Evolutionary conservation across 2,329 filamentous ascomycete species (phyloP), one percentile per base, ranked within the genome.

Genomic region (Sporothrix pseudoabietina): DNA sequence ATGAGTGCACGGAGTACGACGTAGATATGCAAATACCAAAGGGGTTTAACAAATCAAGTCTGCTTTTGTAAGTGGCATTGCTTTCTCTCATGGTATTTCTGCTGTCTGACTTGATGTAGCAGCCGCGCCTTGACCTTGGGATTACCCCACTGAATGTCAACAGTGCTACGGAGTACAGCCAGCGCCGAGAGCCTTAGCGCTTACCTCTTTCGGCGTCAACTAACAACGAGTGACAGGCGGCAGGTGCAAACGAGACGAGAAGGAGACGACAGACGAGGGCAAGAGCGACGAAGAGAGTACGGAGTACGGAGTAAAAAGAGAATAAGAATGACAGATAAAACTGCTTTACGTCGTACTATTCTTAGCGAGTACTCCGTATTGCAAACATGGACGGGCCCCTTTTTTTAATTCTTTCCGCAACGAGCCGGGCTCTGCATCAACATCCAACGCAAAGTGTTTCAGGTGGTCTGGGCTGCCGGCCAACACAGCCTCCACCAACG

Each of bases 371-470:
- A 26, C 26, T 26, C 26, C 26, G 26, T 26, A n/a, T 55, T n/a
- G 35, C 68, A 70, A 22, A 55, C 44, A 41, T 52, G 57, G 70
- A 61, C 41, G 63, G 35, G 35, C 26, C 39, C 52, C 66, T 57
- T 71, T 57, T 49, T 55, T 19, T 52, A 26, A 26, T 26, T 26
- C 26, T 26, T 26, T 26, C 26, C 26, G 26, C 16, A 35, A 39
- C 14, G 66, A 55, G 32, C n/a, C 39, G 35, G 55, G 47, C 55
- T 30, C 30, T 71, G 71, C 66, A 26, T 61, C 54, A 70, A 74
- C 71, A n/a, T 76, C 74, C 72, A 63, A 75, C 74, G 55, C 68
- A 14, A 59, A 66, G 68, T 70, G 75, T 76, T 76, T 76, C 75
- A 75, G 57, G 26, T 73, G 49, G 52, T 61, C 49, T 49, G 32